Evolutionary conservation across 352 stramenopile genomes (phyloP).

Genomic region (Pythium biforme): DNA sequence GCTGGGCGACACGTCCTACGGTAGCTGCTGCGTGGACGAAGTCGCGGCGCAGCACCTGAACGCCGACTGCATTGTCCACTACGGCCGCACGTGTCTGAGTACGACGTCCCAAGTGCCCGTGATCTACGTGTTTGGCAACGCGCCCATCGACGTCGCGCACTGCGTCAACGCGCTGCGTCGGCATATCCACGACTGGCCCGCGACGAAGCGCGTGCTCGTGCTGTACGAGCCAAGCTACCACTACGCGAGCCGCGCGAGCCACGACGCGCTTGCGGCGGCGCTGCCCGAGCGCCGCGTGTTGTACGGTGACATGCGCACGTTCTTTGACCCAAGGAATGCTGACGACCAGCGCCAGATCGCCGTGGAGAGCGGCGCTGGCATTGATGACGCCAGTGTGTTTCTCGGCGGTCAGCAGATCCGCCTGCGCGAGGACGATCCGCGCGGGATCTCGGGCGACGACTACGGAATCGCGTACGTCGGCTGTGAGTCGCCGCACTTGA

Average conservation of each 20-base stretch:
- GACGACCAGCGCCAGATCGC: conserved; percentile 15
- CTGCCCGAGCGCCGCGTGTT: conserved; percentile 45
- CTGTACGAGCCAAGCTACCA: conserved; percentile 92
- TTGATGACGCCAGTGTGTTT: conserved; percentile 13
- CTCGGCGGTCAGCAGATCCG: conserved; percentile 66
- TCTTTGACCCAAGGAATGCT: conserved; percentile 56
- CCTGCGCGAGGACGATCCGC: conserved; percentile 25
- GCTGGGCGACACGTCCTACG: conserved; percentile 95
- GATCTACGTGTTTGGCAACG: conserved; percentile 90
- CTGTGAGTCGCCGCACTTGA: conserved; percentile 72
- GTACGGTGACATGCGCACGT: conserved; percentile 65
- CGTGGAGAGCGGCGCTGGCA: background rate
- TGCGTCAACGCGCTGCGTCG: conserved; percentile 47
- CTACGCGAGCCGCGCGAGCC: conserved; percentile 65
- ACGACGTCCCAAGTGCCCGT: conserved; percentile 84
- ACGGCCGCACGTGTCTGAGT: conserved; percentile 92
- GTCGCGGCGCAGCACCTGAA: conserved; percentile 93
- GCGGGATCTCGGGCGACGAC: conserved; percentile 36
- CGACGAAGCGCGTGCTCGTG: conserved; percentile 71
- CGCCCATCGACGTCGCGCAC: conserved; percentile 54
- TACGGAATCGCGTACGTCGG: conserved; percentile 73
- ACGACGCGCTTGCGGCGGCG: conserved; percentile 37
- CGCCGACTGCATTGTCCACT: conserved; percentile 94
- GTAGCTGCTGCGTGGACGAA: conserved; percentile 95
- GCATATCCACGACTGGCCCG: conserved; percentile 29